phyloP scores from a whole-genome alignment of 2,329 filamentous ascomycete genomes.

The Colletotrichum sp. region DNA sequence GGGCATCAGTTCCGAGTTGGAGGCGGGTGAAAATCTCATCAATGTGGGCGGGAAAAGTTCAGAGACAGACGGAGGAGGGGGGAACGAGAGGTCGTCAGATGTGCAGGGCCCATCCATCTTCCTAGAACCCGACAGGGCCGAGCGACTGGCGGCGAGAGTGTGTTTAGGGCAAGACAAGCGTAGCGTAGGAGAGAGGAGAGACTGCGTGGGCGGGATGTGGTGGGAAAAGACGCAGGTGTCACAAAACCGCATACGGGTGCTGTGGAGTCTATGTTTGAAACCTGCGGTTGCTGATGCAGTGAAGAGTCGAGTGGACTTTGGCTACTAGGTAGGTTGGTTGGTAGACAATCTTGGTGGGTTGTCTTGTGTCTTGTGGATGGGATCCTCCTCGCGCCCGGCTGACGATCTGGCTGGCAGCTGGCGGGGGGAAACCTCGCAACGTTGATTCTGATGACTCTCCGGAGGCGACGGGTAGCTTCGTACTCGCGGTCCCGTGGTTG shows the following conservation, averaged over 20 bases:
- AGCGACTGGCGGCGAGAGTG: neutral
- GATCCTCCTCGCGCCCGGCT: conserved; percentile 4
- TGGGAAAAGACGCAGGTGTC: conserved; percentile 29
- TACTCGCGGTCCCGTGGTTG: conserved; percentile 11
- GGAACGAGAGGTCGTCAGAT: conserved; percentile 1
- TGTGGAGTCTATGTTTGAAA: conserved; percentile 20
- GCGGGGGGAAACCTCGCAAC: neutral
- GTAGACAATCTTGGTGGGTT: neutral
- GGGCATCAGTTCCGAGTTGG: neutral
- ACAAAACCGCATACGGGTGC: conserved; percentile 33
- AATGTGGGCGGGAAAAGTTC: neutral
- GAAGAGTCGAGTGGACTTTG: conserved; percentile 9
- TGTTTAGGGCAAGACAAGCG: conserved; percentile 26
- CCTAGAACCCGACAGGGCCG: conserved; percentile 2
- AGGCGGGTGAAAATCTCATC: conserved; percentile 5
- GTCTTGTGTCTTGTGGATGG: neutral
- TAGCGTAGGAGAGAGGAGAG: conserved; percentile 24
- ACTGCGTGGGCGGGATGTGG: conserved; percentile 32
- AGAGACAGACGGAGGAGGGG: neutral
- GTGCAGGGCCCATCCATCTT: conserved; percentile 18
- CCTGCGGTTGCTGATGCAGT: conserved; percentile 19
- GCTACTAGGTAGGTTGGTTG: neutral
- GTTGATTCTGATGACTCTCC: neutral
- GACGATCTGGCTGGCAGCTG: conserved; percentile 1
- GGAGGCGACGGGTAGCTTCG: conserved; percentile 18